These are phyloP conservation scores for Lecanicillium sp. DNA, from an alignment of 2,329 filamentous ascomycete species.

Conservation along the genomic window DNA sequence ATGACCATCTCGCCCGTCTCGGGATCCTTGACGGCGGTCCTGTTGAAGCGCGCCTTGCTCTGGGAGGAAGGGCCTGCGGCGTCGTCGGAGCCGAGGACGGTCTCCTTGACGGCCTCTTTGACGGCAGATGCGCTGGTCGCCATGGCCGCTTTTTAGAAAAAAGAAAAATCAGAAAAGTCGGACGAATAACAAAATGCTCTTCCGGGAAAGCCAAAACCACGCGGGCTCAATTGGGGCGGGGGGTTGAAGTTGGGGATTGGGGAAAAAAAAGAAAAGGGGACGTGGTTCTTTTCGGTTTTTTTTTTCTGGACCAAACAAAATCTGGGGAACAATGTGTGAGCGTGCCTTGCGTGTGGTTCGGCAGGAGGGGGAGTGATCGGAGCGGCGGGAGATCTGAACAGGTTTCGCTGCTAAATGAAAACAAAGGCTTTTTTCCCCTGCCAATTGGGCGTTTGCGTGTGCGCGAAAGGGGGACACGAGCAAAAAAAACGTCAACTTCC, in stretches of 20 bases:
- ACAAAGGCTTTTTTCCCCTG: no score
- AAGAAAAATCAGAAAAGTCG: background rate
- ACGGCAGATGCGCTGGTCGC: slow-evolving; percentile 40
- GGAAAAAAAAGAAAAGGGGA: no score
- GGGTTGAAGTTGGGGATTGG: no score
- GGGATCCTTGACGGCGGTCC: slow-evolving; percentile 69
- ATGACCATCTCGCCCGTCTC: slow-evolving; percentile 73
- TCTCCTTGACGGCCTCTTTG: slow-evolving; percentile 72
- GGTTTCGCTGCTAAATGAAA: background rate
- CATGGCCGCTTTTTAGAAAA: slow-evolving; percentile 22
- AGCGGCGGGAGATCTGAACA: background rate
- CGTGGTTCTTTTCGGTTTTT: no score
- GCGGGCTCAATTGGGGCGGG: no score
- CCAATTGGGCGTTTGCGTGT: no score
- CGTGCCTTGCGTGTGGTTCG: no score
- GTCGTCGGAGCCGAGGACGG: slow-evolving; percentile 59
- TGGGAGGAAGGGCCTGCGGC: slow-evolving; percentile 63
- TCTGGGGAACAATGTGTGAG: no score
- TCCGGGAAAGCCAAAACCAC: background rate
- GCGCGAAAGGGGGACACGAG: no score
- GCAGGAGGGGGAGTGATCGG: no score
- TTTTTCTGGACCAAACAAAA: no score
- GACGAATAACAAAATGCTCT: background rate
- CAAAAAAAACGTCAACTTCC: no score
- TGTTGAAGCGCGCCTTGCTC: slow-evolving; percentile 68